phyloP scores from a whole-genome alignment of 257 asterid genomes.

The Ajuga chamaepitys region DNA sequence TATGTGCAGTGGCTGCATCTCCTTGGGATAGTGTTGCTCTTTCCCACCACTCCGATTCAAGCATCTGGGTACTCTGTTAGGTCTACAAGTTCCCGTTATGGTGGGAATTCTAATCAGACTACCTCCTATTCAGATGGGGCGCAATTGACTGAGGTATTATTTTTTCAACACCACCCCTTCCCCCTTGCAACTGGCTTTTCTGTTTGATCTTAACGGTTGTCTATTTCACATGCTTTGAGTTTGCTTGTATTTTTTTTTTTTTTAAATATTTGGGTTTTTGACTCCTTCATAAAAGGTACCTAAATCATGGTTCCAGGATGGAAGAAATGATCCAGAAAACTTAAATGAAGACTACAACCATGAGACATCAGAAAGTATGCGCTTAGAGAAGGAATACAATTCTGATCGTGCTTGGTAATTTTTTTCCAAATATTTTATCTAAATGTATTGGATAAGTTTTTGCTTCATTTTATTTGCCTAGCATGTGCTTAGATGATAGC shows the following conservation, averaged over 20 bases:
- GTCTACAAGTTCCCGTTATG: constrained; percentile 62
- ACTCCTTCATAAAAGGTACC: neutral
- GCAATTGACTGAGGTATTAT: constrained; percentile 44
- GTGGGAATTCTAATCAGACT: constrained; percentile 38
- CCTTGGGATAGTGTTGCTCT: constrained; percentile 94
- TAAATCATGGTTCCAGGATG: constrained; percentile 44
- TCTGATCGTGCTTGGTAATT: constrained; percentile 93
- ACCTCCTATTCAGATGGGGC: constrained; percentile 29
- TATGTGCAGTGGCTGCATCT: constrained; percentile 40
- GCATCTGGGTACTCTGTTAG: constrained; percentile 82
- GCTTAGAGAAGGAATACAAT: constrained; percentile 79
- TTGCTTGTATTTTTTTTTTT: neutral
- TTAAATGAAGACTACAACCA: constrained; percentile 37
- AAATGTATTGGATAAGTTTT: neutral
- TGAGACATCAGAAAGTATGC: constrained; percentile 80
- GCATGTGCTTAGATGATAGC: neutral
- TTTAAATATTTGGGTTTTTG: neutral
- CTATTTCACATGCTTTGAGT: neutral
- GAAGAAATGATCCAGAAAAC: constrained; percentile 31
- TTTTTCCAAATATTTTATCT: neutral
- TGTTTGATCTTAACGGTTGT: no score
- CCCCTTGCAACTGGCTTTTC: no score
- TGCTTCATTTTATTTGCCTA: neutral
- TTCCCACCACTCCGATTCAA: constrained; percentile 87
- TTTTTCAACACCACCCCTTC: no score